Evolutionary conservation across 306 rosid genomes (phyloP).

Genomic region (Lotus japonicus): DNA sequence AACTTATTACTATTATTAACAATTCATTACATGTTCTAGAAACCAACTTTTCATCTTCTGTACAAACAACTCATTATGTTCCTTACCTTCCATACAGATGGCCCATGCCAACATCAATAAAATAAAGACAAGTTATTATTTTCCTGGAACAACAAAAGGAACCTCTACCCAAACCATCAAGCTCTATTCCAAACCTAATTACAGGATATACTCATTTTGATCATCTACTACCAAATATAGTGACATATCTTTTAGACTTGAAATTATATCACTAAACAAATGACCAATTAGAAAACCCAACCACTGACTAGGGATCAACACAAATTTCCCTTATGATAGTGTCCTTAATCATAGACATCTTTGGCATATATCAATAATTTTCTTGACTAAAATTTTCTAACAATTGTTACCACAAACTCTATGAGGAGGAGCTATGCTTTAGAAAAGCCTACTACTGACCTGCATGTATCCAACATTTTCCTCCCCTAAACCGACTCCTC

Average conservation of each 20-base stretch:
- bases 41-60: neutral
- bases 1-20: neutral
- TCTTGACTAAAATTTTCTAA: neutral
- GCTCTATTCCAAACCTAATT: neutral
- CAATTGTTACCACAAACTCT: neutral
- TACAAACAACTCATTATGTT: neutral
- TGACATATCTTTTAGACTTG: neutral
- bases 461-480: constrained; percentile 92
- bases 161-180: neutral
- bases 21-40: constrained; percentile 2
- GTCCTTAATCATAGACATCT: neutral
- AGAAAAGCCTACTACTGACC: constrained; percentile 40
- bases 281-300: constrained; percentile 1
- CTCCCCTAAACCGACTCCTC: constrained; percentile 90
- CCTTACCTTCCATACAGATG: neutral
- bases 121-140: neutral
- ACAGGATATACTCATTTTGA: neutral
- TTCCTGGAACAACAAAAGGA: neutral
- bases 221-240: neutral
- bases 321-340: neutral
- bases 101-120: constrained; percentile 9
- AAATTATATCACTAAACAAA: constrained; percentile 15
- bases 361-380: neutral
- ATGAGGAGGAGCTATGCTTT: neutral
- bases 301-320: neutral